Base-by-base conservation (phyloP, 163 green algal genomes). In the Scenedesmus sp. region DNA sequence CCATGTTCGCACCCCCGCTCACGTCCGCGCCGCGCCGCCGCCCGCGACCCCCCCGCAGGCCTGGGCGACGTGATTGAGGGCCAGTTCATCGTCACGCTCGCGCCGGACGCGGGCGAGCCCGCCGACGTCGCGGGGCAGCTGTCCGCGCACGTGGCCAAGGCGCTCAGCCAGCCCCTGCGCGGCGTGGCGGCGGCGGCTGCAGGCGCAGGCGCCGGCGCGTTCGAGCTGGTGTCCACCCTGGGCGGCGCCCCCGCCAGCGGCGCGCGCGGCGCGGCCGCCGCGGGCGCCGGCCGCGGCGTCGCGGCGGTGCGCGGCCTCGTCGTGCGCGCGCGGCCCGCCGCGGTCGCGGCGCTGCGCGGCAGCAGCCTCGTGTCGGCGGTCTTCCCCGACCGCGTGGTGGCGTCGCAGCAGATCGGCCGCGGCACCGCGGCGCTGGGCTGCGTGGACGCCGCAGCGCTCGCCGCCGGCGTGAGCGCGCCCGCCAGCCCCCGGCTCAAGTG, bases 341-440 rank as follows among this genome's bases (percentile, higher is more conserved):
- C 63, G 10, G 63, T 34, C 7, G 14, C 44, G n/a, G 47, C 63
- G 4, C 24, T 72, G 28, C 34, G 28, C 24, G 42, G 57, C 22
- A 72, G 56, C 22, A 29, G 22, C 18, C 63, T 72, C 11, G 63
- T 72, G 15, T 28, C 29, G 39, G 63, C 63, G 42, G 63, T 72
- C 3, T 18, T 72, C 22, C 36, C 36, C 22, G 63, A 72, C 22
- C 63, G 34, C 1, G 9, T 58, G 4, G 33, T 72, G 3, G 63
- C 63, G 24, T 24, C 29, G 6, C 63, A 72, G 42, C 56, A 64
- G 36, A 42, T n/a, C n/a, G n/a, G n/a, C n/a, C n/a, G n/a, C n/a
- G n/a, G n/a, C n/a, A n/a, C n/a, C n/a, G n/a, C n/a, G n/a, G n/a
- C 28, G 1, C 6, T 45, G 0, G 5, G 0, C 17, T 75, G 66